Percentiles rank a stretch among this genome's conserved stretches.
Conservation (phyloP, 805 yeast genomes). For the Teunomyces barrocoloradensis region DNA sequence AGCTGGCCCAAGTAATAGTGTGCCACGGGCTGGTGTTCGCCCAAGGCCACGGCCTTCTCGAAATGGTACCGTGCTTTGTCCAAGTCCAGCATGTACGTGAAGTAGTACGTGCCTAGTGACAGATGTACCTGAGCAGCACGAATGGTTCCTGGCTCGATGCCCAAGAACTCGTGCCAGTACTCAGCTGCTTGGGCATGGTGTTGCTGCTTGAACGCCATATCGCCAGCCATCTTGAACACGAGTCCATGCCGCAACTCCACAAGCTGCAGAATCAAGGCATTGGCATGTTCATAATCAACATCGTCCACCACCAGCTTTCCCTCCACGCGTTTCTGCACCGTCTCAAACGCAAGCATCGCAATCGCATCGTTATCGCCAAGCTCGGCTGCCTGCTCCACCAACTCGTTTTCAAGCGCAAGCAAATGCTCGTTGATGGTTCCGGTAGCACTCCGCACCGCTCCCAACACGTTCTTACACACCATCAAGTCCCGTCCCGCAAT, state of each 20-base stretch:
- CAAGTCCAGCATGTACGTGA: slow-evolving; percentile 41
- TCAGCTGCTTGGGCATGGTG: slow-evolving; percentile 52
- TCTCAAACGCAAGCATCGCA: slow-evolving; percentile 66
- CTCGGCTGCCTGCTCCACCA: slow-evolving; percentile 83
- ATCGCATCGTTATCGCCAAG: slow-evolving; percentile 81
- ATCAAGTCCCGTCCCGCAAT: slow-evolving; percentile 59
- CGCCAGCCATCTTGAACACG: slow-evolving; percentile 77
- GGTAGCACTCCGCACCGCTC: slow-evolving; percentile 57
- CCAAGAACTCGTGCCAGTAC: slow-evolving; percentile 58
- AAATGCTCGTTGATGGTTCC: slow-evolving; percentile 57
- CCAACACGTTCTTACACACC: slow-evolving; percentile 64
- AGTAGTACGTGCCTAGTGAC: slow-evolving; percentile 60
- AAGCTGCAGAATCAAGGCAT: slow-evolving; percentile 54
- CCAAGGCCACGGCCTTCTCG: slow-evolving; percentile 56
- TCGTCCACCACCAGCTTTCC: slow-evolving; percentile 25
- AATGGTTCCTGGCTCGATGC: slow-evolving; percentile 55
- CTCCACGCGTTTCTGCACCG: slow-evolving; percentile 34
- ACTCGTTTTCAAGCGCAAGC: slow-evolving; percentile 61
- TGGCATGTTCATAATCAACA: slow-evolving; percentile 66
- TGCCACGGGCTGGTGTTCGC: slow-evolving; percentile 65
- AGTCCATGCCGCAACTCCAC: slow-evolving; percentile 65
- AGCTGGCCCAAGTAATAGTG: slow-evolving; percentile 78
- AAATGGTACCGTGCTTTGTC: slow-evolving; percentile 55
- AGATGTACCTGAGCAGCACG: slow-evolving; percentile 71
- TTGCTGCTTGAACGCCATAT: slow-evolving; percentile 56